A percentile compares a stretch with the other conserved stretches of the same genome.
Evolutionary conservation across 2,329 filamentous ascomycete species (phyloP).

Genomic region (Macrophomina phaseolina): DNA sequence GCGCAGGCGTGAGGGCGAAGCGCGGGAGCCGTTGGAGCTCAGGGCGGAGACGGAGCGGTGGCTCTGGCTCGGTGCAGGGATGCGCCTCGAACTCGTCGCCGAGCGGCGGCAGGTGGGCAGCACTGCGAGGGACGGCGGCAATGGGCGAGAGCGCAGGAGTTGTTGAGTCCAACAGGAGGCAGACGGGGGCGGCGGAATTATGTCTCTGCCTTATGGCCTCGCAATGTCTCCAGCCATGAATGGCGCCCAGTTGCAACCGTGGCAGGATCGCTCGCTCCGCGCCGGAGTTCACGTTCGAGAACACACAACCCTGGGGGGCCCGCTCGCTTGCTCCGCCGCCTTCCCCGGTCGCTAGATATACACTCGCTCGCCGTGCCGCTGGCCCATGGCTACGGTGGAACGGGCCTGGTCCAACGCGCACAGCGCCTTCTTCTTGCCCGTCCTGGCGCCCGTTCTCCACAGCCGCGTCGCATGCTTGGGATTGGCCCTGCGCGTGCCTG

Average conservation of each 20-base stretch:
- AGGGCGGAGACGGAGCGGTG: constrained; percentile 18
- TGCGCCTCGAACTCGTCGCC: constrained; percentile 11
- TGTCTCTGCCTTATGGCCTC: background rate
- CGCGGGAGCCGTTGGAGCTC: constrained; percentile 5
- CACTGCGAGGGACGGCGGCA: constrained; percentile 13
- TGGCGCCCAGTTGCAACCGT: background rate
- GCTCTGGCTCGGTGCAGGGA: constrained; percentile 17
- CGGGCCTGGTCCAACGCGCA: background rate
- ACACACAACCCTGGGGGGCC: background rate
- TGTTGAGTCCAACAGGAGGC: background rate
- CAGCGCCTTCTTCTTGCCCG: background rate
- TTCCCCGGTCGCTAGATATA: background rate
- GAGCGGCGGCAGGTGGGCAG: constrained; percentile 10
- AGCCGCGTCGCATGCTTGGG: no score
- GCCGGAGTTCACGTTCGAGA: background rate
- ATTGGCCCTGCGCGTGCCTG: constrained; percentile 1
- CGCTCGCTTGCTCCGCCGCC: background rate
- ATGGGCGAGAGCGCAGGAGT: constrained; percentile 3
- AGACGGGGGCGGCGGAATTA: background rate
- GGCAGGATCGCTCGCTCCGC: background rate
- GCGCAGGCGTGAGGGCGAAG: constrained; percentile 1
- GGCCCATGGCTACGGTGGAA: background rate
- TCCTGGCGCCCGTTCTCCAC: background rate
- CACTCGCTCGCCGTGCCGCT: background rate
- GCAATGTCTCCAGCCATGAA: background rate